Base-by-base conservation (phyloP, 2,329 filamentous ascomycete genomes). In the Penicillium concentricum region DNA sequence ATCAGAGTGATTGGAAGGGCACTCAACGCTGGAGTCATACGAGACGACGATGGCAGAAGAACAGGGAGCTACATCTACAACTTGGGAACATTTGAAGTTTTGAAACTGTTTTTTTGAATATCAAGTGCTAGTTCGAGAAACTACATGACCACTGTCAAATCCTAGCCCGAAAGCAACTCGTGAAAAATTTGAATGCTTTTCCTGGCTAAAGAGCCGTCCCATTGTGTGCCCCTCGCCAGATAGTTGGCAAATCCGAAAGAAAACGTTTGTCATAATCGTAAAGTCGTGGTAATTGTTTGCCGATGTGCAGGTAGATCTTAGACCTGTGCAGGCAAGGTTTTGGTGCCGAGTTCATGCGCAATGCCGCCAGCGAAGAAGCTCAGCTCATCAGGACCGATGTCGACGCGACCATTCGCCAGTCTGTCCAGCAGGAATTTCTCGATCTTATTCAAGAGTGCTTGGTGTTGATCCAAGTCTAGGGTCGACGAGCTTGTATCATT, bases 361-460 rank as follows among this genome's bases (percentile, higher is more conserved):
- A 76, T 63, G 18, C 72, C 72, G 15, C 73, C 72, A 13, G 75
- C 73, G 46, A 77, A 74, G 58, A 76, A 77, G 53, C 71, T 70
- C 35, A 76, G 61, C 49, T 77, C 72, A 54, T 76, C 72, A 15
- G 70, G 63, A 26, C 67, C 68, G 18, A 77, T 64, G 4, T 67
- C 61, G 41, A 72, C 67, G 12, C 63, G 58, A 10, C 68, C 70
- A 28, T 61, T 63, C 24, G 65, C 64, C 34, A 76, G 57, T 48
- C 73, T 65, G 51, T 76, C 69, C 4, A 65, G 65, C 18, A 77
- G 64, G 15, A 76, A 60, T n/a, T 56, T 51, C 49, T 75, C 72
- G 6, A 76, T 71, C 53, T 66, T 72, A 28, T 68, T 61, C 35
- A 75, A 61, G n/a, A 74, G 56, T 13, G 59, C 35, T 50, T 60